Conservation (phyloP, 2,329 filamentous ascomycete genomes). For the Aureobasidium subglaciale region DNA sequence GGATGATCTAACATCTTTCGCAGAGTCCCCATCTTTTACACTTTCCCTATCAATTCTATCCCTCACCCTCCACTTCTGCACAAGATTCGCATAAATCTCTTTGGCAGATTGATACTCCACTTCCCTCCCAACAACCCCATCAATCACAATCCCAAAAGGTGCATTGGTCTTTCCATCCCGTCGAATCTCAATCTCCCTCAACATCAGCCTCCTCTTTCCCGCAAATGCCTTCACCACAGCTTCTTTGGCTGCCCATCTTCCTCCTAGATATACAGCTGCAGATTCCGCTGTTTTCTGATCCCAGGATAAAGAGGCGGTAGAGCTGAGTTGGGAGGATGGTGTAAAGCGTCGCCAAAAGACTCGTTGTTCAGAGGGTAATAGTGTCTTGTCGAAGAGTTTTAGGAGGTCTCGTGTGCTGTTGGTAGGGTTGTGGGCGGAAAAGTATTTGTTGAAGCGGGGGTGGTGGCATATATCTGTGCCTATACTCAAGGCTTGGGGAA, state of each 20-base stretch:
- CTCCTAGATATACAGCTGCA: background rate
- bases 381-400: background rate
- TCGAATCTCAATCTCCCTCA: slow-evolving; percentile 35
- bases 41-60: background rate
- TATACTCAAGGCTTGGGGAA: slow-evolving; percentile 60
- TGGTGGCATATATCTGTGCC: slow-evolving; percentile 75
- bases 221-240: slow-evolving; percentile 39
- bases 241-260: slow-evolving; percentile 46
- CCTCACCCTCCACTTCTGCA: background rate
- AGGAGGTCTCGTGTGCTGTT: background rate
- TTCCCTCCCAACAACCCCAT: background rate
- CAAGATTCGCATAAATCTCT: background rate
- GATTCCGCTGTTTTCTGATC: background rate
- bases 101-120: background rate
- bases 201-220: slow-evolving; percentile 22
- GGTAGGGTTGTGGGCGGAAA: background rate
- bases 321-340: background rate
- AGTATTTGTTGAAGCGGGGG: slow-evolving; percentile 49
- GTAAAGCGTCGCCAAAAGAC: background rate
- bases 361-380: slow-evolving; percentile 1
- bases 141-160: slow-evolving; percentile 10
- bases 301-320: too few relatives aligned
- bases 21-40: background rate
- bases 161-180: background rate
- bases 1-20: background rate